Percentiles rank a stretch among this genome's conserved stretches.
These are phyloP conservation scores for Penicillium argentinense DNA, from an alignment of 495 filamentous ascomycete genomes.

Conservation along the genomic window DNA sequence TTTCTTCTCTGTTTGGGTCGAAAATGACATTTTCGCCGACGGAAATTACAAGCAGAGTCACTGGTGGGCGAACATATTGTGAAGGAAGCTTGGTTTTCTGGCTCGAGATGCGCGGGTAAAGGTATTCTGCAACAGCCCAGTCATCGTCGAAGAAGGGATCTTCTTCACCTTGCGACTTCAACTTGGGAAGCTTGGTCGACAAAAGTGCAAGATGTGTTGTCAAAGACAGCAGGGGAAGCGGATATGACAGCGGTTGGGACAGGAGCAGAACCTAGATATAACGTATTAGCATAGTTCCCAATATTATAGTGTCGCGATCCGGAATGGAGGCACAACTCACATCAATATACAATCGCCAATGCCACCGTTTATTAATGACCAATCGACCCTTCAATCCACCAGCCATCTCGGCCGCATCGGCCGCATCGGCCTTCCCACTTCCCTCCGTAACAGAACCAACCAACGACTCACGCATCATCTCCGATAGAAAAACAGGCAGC, in stretches of 20 bases:
- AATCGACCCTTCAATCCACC: constrained; percentile 68
- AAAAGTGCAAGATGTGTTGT: constrained; percentile 96
- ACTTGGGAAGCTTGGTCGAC: constrained; percentile 75
- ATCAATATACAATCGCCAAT: constrained; percentile 96
- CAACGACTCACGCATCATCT: constrained; percentile 86
- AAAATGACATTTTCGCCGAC: constrained; percentile 90
- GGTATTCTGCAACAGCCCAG: constrained; percentile 76
- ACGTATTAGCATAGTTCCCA: background rate
- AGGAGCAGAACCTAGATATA: constrained; percentile 88
- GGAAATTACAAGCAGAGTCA: constrained; percentile 85
- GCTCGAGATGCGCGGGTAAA: constrained; percentile 61
- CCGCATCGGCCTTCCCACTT: constrained; percentile 7
- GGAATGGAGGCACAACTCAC: constrained; percentile 64
- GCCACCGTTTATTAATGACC: constrained; percentile 83
- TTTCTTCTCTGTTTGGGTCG: constrained; percentile 86
- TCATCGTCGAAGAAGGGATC: constrained; percentile 98
- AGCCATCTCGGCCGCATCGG: constrained; percentile 48
- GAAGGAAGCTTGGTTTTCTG: constrained; percentile 8
- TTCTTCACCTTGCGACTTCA: constrained; percentile 84
- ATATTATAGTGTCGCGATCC: no score
- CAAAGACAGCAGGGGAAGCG: constrained; percentile 85
- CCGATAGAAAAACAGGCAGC: constrained; percentile 77
- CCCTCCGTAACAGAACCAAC: constrained; percentile 52
- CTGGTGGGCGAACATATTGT: constrained; percentile 60
- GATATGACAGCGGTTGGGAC: constrained; percentile 87